Conservation (phyloP, 164 flowering plant genomes). For the Chimonanthus salicifolius region DNA sequence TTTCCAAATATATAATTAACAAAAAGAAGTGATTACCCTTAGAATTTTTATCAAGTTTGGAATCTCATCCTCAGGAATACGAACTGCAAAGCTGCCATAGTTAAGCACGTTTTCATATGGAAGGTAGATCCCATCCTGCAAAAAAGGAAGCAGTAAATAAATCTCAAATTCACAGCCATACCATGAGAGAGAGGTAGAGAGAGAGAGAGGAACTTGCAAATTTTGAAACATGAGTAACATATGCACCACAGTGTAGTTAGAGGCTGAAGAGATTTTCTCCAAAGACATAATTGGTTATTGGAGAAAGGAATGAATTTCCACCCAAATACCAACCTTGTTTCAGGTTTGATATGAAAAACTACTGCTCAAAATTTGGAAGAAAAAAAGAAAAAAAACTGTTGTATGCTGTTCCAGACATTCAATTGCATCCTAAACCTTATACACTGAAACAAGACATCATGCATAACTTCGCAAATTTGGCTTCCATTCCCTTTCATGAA, state of each 20-base stretch:
- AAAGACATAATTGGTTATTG: background rate
- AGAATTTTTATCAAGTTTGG: slow-evolving; percentile 74
- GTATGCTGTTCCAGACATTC: too few species aligned
- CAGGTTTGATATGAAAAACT: too few species aligned
- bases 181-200: background rate
- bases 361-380: too few species aligned
- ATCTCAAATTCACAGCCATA: background rate
- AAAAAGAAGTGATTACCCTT: slow-evolving; percentile 42
- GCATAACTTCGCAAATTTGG: background rate
- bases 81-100: slow-evolving; percentile 89
- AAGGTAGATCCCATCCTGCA: slow-evolving; percentile 87
- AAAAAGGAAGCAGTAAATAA: background rate
- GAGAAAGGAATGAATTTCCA: background rate
- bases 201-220: background rate
- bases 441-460: background rate
- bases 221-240: background rate
- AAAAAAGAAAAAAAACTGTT: too few species aligned
- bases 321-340: too few species aligned
- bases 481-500: background rate
- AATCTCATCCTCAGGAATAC: slow-evolving; percentile 82
- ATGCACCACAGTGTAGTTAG: background rate
- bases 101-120: slow-evolving; percentile 92
- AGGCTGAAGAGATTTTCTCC: background rate
- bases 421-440: too few species aligned
- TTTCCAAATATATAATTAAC: background rate